Evolutionary conservation across 768 basidiomycete species (phyloP).

Genomic region (Leccinum boreale): DNA sequence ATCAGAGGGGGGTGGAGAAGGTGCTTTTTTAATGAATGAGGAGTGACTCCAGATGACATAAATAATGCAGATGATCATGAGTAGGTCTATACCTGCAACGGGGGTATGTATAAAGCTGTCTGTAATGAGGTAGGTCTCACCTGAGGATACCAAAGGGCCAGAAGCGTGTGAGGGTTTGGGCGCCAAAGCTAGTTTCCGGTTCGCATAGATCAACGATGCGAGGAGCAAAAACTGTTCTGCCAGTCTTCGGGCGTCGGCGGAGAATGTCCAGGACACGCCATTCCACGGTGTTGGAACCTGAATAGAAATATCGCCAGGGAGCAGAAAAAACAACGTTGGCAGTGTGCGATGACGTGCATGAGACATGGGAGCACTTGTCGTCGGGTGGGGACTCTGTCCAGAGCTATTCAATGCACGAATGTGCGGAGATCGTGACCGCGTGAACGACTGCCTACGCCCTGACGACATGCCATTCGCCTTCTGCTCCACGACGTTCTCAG

Average conservation of each 20-base stretch:
- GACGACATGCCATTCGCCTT: constrained; percentile 31
- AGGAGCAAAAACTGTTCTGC: constrained; percentile 65
- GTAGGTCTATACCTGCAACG: constrained; percentile 52
- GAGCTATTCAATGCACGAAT: constrained; percentile 34
- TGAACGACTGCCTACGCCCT: constrained; percentile 48
- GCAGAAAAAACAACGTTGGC: constrained; percentile 32
- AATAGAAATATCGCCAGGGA: constrained; percentile 48
- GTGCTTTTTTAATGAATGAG: constrained; percentile 34
- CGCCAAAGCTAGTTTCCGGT: constrained; percentile 35
- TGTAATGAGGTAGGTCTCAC: constrained; percentile 32
- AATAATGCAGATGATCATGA: constrained; percentile 51
- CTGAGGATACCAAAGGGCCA: constrained; percentile 49
- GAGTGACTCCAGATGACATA: constrained; percentile 65
- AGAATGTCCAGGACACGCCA: constrained; percentile 41
- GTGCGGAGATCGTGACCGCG: constrained; percentile 72
- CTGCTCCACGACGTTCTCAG: constrained; percentile 32
- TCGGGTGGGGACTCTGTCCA: constrained; percentile 36
- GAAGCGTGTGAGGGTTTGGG: constrained; percentile 13
- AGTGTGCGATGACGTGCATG: constrained; percentile 39
- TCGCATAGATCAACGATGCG: constrained; percentile 56
- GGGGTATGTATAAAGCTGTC: neutral
- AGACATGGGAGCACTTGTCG: constrained; percentile 38
- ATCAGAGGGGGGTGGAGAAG: constrained; percentile 14
- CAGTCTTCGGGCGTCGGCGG: constrained; percentile 59
- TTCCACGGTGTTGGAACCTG: constrained; percentile 43